These are phyloP conservation scores for Globisporangium spiculum DNA, from an alignment of 352 stramenopile species.

Conservation along the genomic window DNA sequence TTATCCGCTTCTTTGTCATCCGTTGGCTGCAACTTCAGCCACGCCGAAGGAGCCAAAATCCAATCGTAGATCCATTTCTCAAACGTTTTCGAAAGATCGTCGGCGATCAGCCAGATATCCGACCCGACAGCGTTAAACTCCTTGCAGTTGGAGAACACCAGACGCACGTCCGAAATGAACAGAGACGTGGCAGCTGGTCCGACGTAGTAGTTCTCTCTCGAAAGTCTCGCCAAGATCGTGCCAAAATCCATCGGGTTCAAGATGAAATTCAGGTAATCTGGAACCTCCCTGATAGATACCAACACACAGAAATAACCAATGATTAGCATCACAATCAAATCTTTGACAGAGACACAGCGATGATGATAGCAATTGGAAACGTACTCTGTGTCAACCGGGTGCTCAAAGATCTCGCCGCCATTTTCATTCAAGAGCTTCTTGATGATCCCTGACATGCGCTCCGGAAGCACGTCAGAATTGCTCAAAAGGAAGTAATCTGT, in stretches of 20 bases:
- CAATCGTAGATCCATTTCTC: conserved; percentile 89
- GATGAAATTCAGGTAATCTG: conserved; percentile 87
- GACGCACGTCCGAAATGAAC: conserved; percentile 80
- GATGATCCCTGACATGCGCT: conserved; percentile 75
- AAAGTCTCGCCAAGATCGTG: conserved; percentile 65
- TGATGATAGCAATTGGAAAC: conserved; percentile 7
- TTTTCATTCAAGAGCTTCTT: conserved; percentile 81
- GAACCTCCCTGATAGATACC: conserved; percentile 37
- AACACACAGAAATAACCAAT: conserved; percentile 4
- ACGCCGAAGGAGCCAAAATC: conserved; percentile 73
- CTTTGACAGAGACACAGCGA: neutral
- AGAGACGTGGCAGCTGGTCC: conserved; percentile 64
- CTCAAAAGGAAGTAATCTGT: conserved; percentile 83
- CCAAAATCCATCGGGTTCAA: conserved; percentile 88
- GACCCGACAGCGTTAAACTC: conserved; percentile 81
- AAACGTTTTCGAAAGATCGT: conserved; percentile 71
- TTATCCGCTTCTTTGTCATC: conserved; percentile 45
- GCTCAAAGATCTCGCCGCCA: conserved; percentile 79
- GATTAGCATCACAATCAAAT: neutral
- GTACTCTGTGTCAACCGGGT: conserved; percentile 74
- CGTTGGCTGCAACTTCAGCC: conserved; percentile 65
- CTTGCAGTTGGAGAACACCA: conserved; percentile 89
- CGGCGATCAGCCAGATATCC: conserved; percentile 73
- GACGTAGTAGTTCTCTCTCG: conserved; percentile 80
- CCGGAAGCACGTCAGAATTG: conserved; percentile 60